phyloP scores from a whole-genome alignment of 148 eudicot genomes.

The Suaeda aralocaspica region DNA sequence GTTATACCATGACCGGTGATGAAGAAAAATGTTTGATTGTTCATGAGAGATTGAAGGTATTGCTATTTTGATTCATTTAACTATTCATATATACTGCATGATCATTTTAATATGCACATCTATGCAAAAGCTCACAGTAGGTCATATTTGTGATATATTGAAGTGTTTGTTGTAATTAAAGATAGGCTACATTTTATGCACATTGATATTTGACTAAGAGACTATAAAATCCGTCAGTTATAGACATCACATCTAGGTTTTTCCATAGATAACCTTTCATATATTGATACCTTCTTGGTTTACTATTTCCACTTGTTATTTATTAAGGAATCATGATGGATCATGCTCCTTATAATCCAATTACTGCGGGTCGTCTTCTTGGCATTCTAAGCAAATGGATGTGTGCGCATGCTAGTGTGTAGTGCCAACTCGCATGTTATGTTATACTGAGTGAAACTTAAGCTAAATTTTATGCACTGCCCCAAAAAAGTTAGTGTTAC shows the following conservation, averaged over 20 bases:
- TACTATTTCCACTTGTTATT: too few species aligned
- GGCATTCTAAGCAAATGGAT: too few species aligned
- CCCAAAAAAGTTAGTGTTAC: too few species aligned
- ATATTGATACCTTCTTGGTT: too few species aligned
- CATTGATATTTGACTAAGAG: neutral
- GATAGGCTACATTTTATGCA: neutral
- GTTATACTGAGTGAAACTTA: too few species aligned
- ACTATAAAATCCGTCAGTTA: neutral
- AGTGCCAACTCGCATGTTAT: too few species aligned
- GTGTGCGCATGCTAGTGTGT: too few species aligned
- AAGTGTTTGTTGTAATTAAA: neutral
- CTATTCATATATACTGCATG: neutral
- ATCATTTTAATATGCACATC: constrained; percentile 3
- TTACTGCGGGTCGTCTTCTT: too few species aligned
- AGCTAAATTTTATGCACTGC: too few species aligned
- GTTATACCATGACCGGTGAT: constrained; percentile 81
- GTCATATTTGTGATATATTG: neutral
- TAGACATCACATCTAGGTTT: neutral
- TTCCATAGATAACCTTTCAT: too few species aligned
- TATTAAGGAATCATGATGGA: too few species aligned
- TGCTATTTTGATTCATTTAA: constrained; percentile 12
- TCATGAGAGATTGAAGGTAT: constrained; percentile 82
- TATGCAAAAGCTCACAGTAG: neutral
- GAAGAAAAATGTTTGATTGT: constrained; percentile 87
- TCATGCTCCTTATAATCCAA: too few species aligned